Conservation (phyloP, 2,329 filamentous ascomycete genomes). For the Didymella pinodella region DNA sequence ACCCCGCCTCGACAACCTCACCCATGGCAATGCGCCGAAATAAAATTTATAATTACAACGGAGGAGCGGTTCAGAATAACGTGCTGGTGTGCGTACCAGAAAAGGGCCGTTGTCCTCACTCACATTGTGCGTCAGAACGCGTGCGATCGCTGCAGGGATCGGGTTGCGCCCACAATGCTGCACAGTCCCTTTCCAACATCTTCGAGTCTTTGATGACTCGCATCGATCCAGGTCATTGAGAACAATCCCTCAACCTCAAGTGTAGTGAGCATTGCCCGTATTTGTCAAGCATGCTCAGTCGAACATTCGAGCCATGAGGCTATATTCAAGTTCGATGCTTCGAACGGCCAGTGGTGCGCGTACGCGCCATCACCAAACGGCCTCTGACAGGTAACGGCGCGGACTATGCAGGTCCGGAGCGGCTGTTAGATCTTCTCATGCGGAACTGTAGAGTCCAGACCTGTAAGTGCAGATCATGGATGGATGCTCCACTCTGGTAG, state of each 20-base stretch:
- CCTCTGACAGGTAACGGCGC: slow-evolving; percentile 14
- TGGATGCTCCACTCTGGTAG: background rate
- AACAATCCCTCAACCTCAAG: background rate
- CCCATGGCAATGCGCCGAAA: background rate
- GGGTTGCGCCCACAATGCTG: background rate
- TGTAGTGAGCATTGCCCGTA: background rate
- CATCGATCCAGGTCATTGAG: background rate
- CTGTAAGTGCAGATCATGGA: background rate
- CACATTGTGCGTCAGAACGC: slow-evolving; percentile 13
- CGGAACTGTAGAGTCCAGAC: background rate
- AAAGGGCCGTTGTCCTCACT: background rate
- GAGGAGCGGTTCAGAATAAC: background rate
- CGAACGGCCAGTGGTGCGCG: background rate
- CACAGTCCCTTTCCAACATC: background rate
- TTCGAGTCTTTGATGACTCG: background rate
- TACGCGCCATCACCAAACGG: slow-evolving; percentile 4
- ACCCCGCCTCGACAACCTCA: background rate
- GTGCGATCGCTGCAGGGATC: slow-evolving; percentile 13
- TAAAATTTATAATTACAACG: background rate
- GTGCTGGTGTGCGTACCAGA: background rate
- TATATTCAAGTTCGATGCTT: background rate
- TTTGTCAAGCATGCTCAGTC: background rate
- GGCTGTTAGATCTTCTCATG: background rate
- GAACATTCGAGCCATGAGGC: background rate
- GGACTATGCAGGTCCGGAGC: slow-evolving; percentile 1